Evolutionary conservation across 176 grass and related monocot species (phyloP).

Genomic region (Zizania latifolia): DNA sequence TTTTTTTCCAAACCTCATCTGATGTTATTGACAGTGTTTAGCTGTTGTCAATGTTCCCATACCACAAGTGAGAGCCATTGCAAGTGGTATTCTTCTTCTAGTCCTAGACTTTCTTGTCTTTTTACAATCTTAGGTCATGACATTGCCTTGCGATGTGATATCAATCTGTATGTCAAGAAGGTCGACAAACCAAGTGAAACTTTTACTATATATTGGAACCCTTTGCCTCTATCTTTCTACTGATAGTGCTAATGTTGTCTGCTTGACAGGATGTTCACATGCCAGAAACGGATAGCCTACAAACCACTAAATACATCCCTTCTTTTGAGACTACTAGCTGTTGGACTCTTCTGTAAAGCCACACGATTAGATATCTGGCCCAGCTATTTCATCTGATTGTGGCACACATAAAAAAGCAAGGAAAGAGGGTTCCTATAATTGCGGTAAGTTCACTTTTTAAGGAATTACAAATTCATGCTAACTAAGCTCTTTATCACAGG

Average conservation of each 20-base stretch:
- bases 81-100: background rate
- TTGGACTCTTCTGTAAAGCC: constrained; percentile 65
- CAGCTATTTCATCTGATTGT: constrained; percentile 32
- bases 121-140: background rate
- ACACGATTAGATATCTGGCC: constrained; percentile 32
- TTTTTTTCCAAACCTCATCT: background rate
- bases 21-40: background rate
- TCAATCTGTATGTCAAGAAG: constrained; percentile 7
- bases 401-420: constrained; percentile 24
- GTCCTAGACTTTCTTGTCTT: background rate
- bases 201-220: background rate
- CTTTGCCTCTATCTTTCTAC: constrained; percentile 21
- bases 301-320: constrained; percentile 88
- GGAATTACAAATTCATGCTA: background rate
- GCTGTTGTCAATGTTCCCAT: background rate
- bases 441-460: constrained; percentile 78
- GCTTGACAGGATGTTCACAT: constrained; percentile 79
- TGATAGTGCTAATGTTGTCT: constrained; percentile 4
- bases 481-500: background rate
- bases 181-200: constrained; percentile 12
- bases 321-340: constrained; percentile 65
- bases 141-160: no score
- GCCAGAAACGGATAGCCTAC: constrained; percentile 91
- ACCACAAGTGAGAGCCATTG: background rate
- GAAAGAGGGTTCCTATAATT: constrained; percentile 67